Evolutionary conservation across 306 rosid species (phyloP).

Genomic region (apple (Malus domestica)): ASM211411v1 NC_041803.1:52999001-52999500

Average conservation of each 20-base stretch:
- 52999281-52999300: constrained; percentile 41
- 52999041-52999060: neutral
- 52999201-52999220: constrained; percentile 71
- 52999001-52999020: constrained; percentile 62
- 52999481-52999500: constrained; percentile 67
- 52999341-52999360: constrained; percentile 24
- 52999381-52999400: constrained; percentile 50
- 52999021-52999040: neutral
- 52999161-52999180: constrained; percentile 9
- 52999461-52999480: constrained; percentile 49
- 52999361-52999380: constrained; percentile 26
- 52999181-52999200: constrained; percentile 78
- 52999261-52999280: constrained; percentile 43
- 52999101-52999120: neutral
- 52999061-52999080: neutral
- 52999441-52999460: constrained; percentile 76
- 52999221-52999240: constrained; percentile 31
- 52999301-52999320: constrained; percentile 59
- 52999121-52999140: neutral
- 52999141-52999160: neutral
- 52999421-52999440: constrained; percentile 86
- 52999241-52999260: constrained; percentile 42
- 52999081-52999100: neutral
- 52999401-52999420: constrained; percentile 58
- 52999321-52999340: constrained; percentile 58